A percentile compares a stretch with the other conserved stretches of the same genome.
Conservation (phyloP, 2,329 filamentous ascomycete species). For the Hypoxylon sp. region DNA sequence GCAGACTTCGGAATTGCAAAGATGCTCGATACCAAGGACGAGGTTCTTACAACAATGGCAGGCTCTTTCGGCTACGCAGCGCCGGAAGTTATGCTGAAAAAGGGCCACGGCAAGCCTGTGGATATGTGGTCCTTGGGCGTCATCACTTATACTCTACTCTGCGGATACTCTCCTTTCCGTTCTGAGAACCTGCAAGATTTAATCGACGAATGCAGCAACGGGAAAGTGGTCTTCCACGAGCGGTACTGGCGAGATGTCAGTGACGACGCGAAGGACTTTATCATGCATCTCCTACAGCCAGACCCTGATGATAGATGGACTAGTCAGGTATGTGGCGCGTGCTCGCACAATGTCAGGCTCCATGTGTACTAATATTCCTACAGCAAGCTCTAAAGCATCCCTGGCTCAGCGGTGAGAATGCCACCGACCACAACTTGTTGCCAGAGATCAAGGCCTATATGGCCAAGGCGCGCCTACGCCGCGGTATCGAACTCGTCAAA, state of each 20-base stretch:
- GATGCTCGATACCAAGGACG: constrained; percentile 91
- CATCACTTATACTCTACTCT: constrained; percentile 97
- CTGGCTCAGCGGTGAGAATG: constrained; percentile 93
- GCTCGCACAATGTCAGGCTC: constrained; percentile 13
- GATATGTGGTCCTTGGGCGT: constrained; percentile 99
- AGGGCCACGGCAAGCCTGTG: constrained; percentile 96
- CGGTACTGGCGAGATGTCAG: constrained; percentile 99
- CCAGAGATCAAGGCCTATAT: constrained; percentile 97
- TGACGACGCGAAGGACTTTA: constrained; percentile 95
- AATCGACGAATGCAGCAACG: constrained; percentile 91
- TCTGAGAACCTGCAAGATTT: constrained; percentile 93
- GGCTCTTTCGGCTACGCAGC: constrained; percentile 98
- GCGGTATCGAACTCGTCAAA: constrained; percentile 96
- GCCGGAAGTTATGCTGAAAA: constrained; percentile 98
- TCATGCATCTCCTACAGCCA: constrained; percentile 83
- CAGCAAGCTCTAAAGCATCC: constrained; percentile 83
- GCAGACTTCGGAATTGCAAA: constrained; percentile 99
- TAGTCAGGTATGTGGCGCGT: constrained; percentile 73
- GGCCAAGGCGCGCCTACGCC: constrained; percentile 89
- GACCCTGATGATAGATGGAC: constrained; percentile 82
- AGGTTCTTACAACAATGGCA: constrained; percentile 97
- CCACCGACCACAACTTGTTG: constrained; percentile 95
- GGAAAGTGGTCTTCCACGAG: constrained; percentile 92
- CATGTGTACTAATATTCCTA: constrained; percentile 10
- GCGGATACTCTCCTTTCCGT: constrained; percentile 97